A percentile compares a stretch with the other conserved stretches of the same genome.
These are phyloP conservation scores for Lodderomyces jiufengensis DNA, from an alignment of 1,139 yeast genomes.

Conservation along the genomic window DNA sequence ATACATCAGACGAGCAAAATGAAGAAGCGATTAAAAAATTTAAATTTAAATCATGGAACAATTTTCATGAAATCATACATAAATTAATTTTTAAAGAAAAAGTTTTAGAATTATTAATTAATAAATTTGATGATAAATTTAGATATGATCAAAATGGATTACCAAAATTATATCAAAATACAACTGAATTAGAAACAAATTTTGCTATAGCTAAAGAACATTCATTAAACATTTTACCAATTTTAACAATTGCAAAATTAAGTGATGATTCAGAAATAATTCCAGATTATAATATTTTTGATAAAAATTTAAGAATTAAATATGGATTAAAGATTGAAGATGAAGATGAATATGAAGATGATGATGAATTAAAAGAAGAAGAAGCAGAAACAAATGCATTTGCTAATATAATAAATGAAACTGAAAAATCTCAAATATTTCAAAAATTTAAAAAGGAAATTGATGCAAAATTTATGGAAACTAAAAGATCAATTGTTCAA, in stretches of 20 bases:
- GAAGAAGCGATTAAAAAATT: slow-evolving; percentile 39
- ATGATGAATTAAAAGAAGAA: slow-evolving; percentile 41
- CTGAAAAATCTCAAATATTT: slow-evolving; percentile 55
- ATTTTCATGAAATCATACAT: slow-evolving; percentile 55
- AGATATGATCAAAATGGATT: slow-evolving; percentile 79
- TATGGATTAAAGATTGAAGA: slow-evolving; percentile 29
- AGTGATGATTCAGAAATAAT: slow-evolving; percentile 51
- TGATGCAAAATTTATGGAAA: slow-evolving; percentile 80
- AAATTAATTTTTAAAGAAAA: slow-evolving; percentile 60
- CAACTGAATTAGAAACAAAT: slow-evolving; percentile 65
- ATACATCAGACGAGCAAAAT: slow-evolving; percentile 46
- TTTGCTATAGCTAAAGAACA: slow-evolving; percentile 57
- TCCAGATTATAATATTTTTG: slow-evolving; percentile 51
- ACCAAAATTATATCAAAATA: slow-evolving; percentile 78
- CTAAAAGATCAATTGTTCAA: slow-evolving; percentile 71
- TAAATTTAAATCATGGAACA: slow-evolving; percentile 59
- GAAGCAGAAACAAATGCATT: slow-evolving; percentile 37
- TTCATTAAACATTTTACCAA: slow-evolving; percentile 57
- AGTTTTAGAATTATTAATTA: slow-evolving; percentile 55
- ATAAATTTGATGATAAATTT: slow-evolving; percentile 75
- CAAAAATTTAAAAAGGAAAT: slow-evolving; percentile 70
- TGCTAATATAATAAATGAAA: slow-evolving; percentile 54
- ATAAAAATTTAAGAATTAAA: slow-evolving; percentile 20
- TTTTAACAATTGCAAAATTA: slow-evolving; percentile 55
- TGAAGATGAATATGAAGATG: slow-evolving; percentile 38